Conservation (phyloP, 2,329 filamentous ascomycete genomes). For the Epichloe uncinata region DNA sequence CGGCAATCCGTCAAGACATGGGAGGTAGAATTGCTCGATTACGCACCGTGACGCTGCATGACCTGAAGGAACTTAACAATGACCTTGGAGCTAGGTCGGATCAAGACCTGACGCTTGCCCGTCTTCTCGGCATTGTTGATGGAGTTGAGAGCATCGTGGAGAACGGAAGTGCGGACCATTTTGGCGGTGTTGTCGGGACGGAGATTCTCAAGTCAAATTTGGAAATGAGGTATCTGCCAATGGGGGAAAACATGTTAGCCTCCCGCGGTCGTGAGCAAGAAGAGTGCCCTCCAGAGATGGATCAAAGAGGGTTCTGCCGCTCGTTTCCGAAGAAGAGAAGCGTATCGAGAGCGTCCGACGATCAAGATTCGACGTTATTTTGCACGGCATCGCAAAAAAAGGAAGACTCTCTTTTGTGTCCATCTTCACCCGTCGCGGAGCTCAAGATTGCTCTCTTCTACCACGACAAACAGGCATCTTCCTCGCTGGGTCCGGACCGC, state of each 20-base stretch:
- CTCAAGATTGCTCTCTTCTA: constrained; percentile 48
- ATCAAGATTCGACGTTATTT: background rate
- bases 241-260: constrained; percentile 39
- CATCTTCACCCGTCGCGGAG: constrained; percentile 14
- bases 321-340: constrained; percentile 50
- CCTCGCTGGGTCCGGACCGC: constrained; percentile 23
- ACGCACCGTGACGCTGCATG: constrained; percentile 99
- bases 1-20: background rate
- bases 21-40: background rate
- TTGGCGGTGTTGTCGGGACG: constrained; percentile 48
- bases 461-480: constrained; percentile 37
- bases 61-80: constrained; percentile 98
- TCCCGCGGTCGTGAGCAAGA: constrained; percentile 48
- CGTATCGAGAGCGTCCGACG: constrained; percentile 35
- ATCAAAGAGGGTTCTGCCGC: constrained; percentile 56
- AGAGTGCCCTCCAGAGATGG: constrained; percentile 50
- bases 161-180: constrained; percentile 98
- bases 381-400: background rate
- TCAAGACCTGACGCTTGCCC: constrained; percentile 98
- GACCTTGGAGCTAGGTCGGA: constrained; percentile 98
- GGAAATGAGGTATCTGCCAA: constrained; percentile 53
- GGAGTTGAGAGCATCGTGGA: constrained; percentile 97
- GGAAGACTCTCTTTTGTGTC: background rate
- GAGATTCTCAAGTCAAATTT: constrained; percentile 68
- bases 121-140: constrained; percentile 99